phyloP scores from a whole-genome alignment of 768 basidiomycete species.

The Fibroporia radiculosa region DNA sequence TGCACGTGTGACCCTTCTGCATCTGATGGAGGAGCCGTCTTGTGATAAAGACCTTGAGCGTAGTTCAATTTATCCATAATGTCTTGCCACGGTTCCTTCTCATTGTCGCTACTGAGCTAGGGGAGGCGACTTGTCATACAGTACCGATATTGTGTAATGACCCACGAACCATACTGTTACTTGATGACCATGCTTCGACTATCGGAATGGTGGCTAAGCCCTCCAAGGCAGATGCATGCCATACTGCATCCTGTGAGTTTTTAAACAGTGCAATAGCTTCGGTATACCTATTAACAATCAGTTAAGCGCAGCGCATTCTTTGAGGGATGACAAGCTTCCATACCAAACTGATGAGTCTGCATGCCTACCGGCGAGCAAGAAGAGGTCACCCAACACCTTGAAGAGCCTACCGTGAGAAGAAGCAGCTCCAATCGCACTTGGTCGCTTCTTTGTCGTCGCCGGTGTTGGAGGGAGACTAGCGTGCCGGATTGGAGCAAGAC shows the following conservation, averaged over 20 bases:
- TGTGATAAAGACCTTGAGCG: conserved; percentile 52
- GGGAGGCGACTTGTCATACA: no score
- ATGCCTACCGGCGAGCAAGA: conserved; percentile 77
- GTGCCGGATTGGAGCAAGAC: conserved; percentile 36
- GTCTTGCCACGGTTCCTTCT: conserved; percentile 71
- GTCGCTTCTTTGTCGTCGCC: conserved; percentile 46
- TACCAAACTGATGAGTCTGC: conserved; percentile 81
- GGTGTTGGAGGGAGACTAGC: conserved; percentile 34
- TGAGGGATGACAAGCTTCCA: conserved; percentile 6
- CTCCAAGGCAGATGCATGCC: conserved; percentile 88
- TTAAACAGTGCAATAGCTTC: conserved; percentile 80
- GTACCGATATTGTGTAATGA: conserved; percentile 11
- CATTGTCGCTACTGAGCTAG: conserved; percentile 14
- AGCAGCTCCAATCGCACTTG: conserved; percentile 54
- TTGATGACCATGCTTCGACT: conserved; percentile 77
- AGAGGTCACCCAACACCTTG: conserved; percentile 86
- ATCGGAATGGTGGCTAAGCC: conserved; percentile 73
- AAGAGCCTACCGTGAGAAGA: conserved; percentile 81
- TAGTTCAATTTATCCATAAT: conserved; percentile 68
- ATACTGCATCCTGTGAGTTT: conserved; percentile 65
- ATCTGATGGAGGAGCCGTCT: conserved; percentile 38
- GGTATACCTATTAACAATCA: conserved; percentile 52
- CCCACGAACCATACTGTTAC: conserved; percentile 59
- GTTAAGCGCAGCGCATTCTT: neutral
- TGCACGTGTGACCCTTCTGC: conserved; percentile 50